Evolutionary conservation across 2,329 filamentous ascomycete genomes (phyloP).

Genomic region (Zarea fungicola): DNA sequence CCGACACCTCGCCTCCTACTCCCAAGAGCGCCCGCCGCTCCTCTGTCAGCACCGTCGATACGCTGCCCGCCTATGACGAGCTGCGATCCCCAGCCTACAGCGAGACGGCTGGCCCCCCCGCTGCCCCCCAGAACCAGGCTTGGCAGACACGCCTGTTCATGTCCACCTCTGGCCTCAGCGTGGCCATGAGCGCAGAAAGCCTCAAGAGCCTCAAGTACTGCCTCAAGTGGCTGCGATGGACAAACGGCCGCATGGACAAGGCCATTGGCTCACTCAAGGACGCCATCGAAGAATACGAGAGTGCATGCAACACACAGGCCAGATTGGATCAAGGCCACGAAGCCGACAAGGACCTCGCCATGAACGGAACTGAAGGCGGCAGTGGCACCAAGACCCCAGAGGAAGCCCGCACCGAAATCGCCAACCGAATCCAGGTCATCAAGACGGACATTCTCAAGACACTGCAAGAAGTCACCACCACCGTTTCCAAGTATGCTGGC

Average conservation of each 20-base stretch:
- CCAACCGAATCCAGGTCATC: slow-evolving; percentile 60
- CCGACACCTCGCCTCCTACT: slow-evolving; percentile 25
- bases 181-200: slow-evolving; percentile 87
- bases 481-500: slow-evolving; percentile 86
- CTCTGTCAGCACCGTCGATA: slow-evolving; percentile 64
- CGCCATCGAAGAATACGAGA: slow-evolving; percentile 76
- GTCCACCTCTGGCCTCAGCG: slow-evolving; percentile 83
- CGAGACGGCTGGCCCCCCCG: slow-evolving; percentile 40
- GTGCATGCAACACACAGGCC: slow-evolving; percentile 23
- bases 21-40: slow-evolving; percentile 47
- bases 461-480: slow-evolving; percentile 74
- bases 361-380: slow-evolving; percentile 16
- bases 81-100: slow-evolving; percentile 70
- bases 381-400: slow-evolving; percentile 20
- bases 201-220: slow-evolving; percentile 81
- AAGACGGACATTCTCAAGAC: slow-evolving; percentile 70
- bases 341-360: slow-evolving; percentile 21
- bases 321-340: slow-evolving; percentile 17
- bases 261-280: slow-evolving; percentile 69
- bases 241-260: slow-evolving; percentile 73
- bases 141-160: slow-evolving; percentile 86
- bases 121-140: slow-evolving; percentile 24
- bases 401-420: slow-evolving; percentile 38
- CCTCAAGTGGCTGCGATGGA: slow-evolving; percentile 71
- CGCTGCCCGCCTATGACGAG: slow-evolving; percentile 79